A percentile compares a stretch with the other conserved stretches of the same genome.
phyloP scores from a whole-genome alignment of 345 rosid genomes.

The Camelina laxa region DNA sequence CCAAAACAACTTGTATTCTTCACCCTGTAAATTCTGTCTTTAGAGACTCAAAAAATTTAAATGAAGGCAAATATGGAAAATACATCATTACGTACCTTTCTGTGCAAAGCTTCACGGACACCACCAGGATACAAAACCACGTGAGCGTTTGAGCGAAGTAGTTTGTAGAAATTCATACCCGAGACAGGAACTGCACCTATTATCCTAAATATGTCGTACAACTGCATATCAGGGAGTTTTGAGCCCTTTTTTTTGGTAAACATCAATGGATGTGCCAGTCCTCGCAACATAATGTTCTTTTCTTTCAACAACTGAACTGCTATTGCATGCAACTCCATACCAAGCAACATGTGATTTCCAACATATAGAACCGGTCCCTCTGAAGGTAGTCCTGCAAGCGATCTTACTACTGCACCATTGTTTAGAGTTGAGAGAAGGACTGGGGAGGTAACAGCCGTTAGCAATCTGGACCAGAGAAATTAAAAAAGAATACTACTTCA shows the following conservation, averaged over 20 bases:
- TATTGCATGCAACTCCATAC: slow-evolving; percentile 56
- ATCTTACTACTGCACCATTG: background rate
- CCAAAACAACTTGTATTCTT: slow-evolving; percentile 75
- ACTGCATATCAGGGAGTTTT: slow-evolving; percentile 41
- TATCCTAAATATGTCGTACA: slow-evolving; percentile 50
- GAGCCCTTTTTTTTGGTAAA: slow-evolving; percentile 50
- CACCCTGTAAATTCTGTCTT: slow-evolving; percentile 57
- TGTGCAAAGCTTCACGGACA: slow-evolving; percentile 71
- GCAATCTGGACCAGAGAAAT: slow-evolving; percentile 45
- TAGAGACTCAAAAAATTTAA: background rate
- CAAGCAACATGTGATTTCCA: slow-evolving; percentile 82
- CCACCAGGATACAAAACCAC: slow-evolving; percentile 76
- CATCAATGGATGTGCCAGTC: slow-evolving; percentile 69
- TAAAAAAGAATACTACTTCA: background rate
- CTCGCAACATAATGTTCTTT: slow-evolving; percentile 64
- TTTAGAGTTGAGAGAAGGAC: slow-evolving; percentile 53
- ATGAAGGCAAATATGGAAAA: slow-evolving; percentile 34
- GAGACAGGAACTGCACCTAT: slow-evolving; percentile 82
- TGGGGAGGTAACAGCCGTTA: slow-evolving; percentile 48
- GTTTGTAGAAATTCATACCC: slow-evolving; percentile 58
- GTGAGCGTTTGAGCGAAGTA: slow-evolving; percentile 69
- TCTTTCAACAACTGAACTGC: slow-evolving; percentile 54
- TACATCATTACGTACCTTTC: slow-evolving; percentile 62
- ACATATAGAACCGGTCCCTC: slow-evolving; percentile 80
- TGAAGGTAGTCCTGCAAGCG: slow-evolving; percentile 44